These are phyloP conservation scores for Opeltia flavorubescens DNA, from an alignment of 495 filamentous ascomycete species.

Conservation along the genomic window DNA sequence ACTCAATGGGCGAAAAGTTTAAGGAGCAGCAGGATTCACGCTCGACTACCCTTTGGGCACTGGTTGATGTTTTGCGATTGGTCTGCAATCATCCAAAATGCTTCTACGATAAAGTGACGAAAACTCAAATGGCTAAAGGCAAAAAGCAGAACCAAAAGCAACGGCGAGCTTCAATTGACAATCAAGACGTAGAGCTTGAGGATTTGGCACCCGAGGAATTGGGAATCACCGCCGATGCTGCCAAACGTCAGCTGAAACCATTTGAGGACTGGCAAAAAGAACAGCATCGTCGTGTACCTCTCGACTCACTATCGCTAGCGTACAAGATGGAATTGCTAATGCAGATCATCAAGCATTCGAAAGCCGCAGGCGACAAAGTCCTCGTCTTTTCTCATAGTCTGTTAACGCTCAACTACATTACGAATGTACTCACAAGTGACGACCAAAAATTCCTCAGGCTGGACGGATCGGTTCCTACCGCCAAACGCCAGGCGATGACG, in stretches of 20 bases:
- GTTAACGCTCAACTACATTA: conserved; percentile 53
- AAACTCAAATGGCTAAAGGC: conserved; percentile 1
- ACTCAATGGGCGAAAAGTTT: conserved; percentile 17
- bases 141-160: background rate
- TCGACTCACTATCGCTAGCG: conserved; percentile 33
- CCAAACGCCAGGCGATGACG: conserved; percentile 40
- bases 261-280: conserved; percentile 20
- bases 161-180: background rate
- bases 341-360: conserved; percentile 49
- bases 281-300: no score
- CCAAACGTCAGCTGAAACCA: conserved; percentile 17
- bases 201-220: conserved; percentile 20
- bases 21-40: conserved; percentile 8
- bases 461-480: conserved; percentile 45
- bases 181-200: conserved; percentile 18
- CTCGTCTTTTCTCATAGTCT: conserved; percentile 66
- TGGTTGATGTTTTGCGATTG: conserved; percentile 41
- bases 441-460: conserved; percentile 38
- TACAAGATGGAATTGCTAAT: conserved; percentile 52
- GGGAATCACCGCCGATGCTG: conserved; percentile 18
- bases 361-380: conserved; percentile 50
- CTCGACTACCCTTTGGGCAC: conserved; percentile 29
- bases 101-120: conserved; percentile 41
- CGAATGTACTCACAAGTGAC: conserved; percentile 32
- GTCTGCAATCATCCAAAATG: conserved; percentile 65